Evolutionary conservation across 345 rosid genomes (phyloP).

Genomic region (sweet orange (Citrus sinensis)): DVS_A1.0 CM039166.1:15291501-15292000

Average conservation of each 20-base stretch:
- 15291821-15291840: neutral
- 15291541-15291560: neutral
- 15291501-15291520: neutral
- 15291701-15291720: neutral
- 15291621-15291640: neutral
- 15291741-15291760: neutral
- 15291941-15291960: neutral
- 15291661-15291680: neutral
- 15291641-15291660: neutral
- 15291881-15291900: conserved; percentile 12
- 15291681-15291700: neutral
- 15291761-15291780: conserved; percentile 1
- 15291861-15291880: conserved; percentile 7
- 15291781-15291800: neutral
- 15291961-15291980: neutral
- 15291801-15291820: neutral
- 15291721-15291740: neutral
- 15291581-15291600: neutral
- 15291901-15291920: neutral
- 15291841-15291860: neutral
- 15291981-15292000: conserved; percentile 15
- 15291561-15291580: neutral
- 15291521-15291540: neutral
- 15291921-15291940: neutral
- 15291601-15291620: neutral